Evolutionary conservation across 257 asterid genomes (phyloP).

Genomic region (Marsdenia floribunda): DNA sequence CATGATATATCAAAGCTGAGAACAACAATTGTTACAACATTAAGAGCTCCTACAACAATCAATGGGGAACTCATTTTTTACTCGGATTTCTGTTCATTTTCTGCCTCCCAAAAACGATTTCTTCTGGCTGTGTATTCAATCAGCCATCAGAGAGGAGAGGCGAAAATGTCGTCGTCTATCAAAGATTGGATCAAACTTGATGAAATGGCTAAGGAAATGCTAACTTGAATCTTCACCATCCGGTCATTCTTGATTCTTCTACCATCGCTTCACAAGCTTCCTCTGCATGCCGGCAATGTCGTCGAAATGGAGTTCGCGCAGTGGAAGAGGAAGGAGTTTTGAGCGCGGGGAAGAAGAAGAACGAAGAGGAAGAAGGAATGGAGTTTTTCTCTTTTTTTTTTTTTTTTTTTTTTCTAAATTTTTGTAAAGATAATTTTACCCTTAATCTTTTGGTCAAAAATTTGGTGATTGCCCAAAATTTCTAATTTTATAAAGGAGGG

Average conservation of each 20-base stretch:
- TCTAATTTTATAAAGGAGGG: too few relatives aligned
- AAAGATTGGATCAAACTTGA: conserved; percentile 57
- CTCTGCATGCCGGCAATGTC: conserved; percentile 69
- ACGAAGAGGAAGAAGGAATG: too few relatives aligned
- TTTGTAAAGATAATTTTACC: too few relatives aligned
- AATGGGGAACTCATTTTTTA: conserved; percentile 82
- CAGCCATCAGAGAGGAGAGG: too few relatives aligned
- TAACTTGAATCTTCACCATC: conserved; percentile 46
- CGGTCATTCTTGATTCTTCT: conserved; percentile 59
- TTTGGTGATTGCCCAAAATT: too few relatives aligned
- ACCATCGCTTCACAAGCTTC: conserved; percentile 81
- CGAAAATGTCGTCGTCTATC: conserved; percentile 37
- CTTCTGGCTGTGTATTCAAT: background rate
- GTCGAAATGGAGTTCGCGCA: conserved; percentile 38
- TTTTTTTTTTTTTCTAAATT: too few relatives aligned
- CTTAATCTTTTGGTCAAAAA: too few relatives aligned
- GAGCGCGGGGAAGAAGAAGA: too few relatives aligned
- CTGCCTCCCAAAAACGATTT: background rate
- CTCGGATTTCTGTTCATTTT: background rate
- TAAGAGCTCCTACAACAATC: conserved; percentile 51
- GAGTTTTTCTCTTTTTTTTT: too few relatives aligned
- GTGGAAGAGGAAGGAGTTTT: too few relatives aligned
- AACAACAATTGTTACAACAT: conserved; percentile 71
- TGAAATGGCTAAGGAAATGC: conserved; percentile 61
- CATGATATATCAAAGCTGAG: too few relatives aligned